Evolutionary conservation across 371 early-diverging fungal species (phyloP).

Genomic region (Hamiltosporidium tvaerminnensis): DNA sequence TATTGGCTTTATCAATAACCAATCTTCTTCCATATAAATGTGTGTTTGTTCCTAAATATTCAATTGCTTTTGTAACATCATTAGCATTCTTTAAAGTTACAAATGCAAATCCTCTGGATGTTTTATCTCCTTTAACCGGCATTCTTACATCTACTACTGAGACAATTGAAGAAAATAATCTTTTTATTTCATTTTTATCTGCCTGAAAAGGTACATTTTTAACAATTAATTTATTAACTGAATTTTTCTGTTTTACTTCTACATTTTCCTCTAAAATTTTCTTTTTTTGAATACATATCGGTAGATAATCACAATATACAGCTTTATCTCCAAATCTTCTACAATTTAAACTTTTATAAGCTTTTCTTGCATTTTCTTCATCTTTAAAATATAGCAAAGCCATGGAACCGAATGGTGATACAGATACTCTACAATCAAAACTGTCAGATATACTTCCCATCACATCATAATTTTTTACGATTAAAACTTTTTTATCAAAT

Average conservation of each 20-base stretch:
- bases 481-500: slow-evolving; percentile 20
- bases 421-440: slow-evolving; percentile 13
- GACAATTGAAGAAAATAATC: slow-evolving; percentile 26
- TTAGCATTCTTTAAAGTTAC: slow-evolving; percentile 4
- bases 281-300: slow-evolving; percentile 9
- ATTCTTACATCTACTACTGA: slow-evolving; percentile 44
- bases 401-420: slow-evolving; percentile 47
- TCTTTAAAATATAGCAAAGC: slow-evolving; percentile 44
- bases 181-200: slow-evolving; percentile 39
- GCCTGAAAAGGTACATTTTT: slow-evolving; percentile 55
- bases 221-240: slow-evolving; percentile 37
- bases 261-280: background rate
- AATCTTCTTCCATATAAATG: slow-evolving; percentile 53
- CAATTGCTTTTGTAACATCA: slow-evolving; percentile 13
- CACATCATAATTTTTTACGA: slow-evolving; percentile 35
- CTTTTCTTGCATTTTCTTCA: slow-evolving; percentile 36
- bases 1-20: slow-evolving; percentile 8
- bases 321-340: slow-evolving; percentile 40
- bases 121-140: slow-evolving; percentile 48
- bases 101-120: slow-evolving; percentile 12
- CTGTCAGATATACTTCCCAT: slow-evolving; percentile 17
- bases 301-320: slow-evolving; percentile 50
- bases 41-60: slow-evolving; percentile 31
- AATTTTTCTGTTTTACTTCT: background rate
- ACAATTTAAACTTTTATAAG: slow-evolving; percentile 42